Evolutionary conservation across 2,329 filamentous ascomycete genomes (phyloP).

Genomic region (Fusarium sp.): DNA sequence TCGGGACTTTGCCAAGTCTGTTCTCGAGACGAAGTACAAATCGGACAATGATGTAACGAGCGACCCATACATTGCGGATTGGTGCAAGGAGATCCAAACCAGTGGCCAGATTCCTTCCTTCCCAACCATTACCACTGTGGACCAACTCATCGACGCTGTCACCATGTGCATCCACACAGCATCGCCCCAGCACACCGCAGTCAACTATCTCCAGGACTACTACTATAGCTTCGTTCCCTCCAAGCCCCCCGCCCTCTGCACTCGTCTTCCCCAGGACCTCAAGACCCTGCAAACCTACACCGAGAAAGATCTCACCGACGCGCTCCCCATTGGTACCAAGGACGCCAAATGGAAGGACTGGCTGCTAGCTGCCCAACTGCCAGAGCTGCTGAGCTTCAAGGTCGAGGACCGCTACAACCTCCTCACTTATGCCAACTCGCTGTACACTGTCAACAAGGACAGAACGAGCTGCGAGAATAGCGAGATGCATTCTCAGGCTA

Average conservation of each 20-base stretch:
- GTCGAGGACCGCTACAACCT: conserved; percentile 30
- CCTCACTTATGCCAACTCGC: conserved; percentile 30
- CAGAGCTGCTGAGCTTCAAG: conserved; percentile 36
- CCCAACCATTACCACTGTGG: conserved; percentile 31
- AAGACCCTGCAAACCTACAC: conserved; percentile 12
- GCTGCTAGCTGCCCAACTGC: conserved; percentile 25
- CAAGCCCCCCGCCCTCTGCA: conserved; percentile 35
- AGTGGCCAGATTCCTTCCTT: conserved; percentile 22
- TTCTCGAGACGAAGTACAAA: conserved; percentile 26
- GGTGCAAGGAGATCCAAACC: conserved; percentile 34
- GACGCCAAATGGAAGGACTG: conserved; percentile 38
- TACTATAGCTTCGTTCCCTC: conserved; percentile 38
- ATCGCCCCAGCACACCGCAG: conserved; percentile 31
- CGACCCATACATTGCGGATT: conserved; percentile 6
- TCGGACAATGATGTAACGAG: background rate
- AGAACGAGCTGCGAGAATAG: conserved; percentile 1
- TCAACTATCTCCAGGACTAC: conserved; percentile 41
- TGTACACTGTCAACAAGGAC: conserved; percentile 31
- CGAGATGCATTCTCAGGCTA: background rate
- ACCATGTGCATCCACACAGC: conserved; percentile 42
- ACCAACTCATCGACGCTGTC: conserved; percentile 34
- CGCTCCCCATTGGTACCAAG: conserved; percentile 30
- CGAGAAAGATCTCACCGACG: conserved; percentile 26
- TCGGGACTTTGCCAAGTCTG: conserved; percentile 27
- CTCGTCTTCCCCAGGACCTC: conserved; percentile 14